Evolutionary conservation across 352 stramenopile species (phyloP).

Genomic region (Globisporangium emineosum): DNA sequence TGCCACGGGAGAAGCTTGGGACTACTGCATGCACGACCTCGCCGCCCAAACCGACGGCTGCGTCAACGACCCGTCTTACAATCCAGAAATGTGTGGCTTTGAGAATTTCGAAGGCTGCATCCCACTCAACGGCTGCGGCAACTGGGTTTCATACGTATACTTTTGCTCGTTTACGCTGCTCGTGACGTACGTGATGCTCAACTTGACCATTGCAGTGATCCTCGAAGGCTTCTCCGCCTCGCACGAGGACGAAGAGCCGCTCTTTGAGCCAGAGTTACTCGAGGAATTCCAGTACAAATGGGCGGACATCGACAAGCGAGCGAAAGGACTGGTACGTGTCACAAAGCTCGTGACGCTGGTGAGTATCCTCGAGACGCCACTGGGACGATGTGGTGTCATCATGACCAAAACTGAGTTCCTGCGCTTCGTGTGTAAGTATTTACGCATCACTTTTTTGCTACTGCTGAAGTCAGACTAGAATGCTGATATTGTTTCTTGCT

Average conservation of each 20-base stretch:
- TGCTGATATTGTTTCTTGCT: conserved; percentile 1
- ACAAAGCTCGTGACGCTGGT: conserved; percentile 75
- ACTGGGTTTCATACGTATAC: conserved; percentile 56
- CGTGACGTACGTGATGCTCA: conserved; percentile 93
- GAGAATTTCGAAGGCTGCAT: conserved; percentile 59
- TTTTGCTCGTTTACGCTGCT: conserved; percentile 89
- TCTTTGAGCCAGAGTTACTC: conserved; percentile 85
- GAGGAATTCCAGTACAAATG: conserved; percentile 89
- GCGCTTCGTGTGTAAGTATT: conserved; percentile 50
- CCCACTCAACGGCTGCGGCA: conserved; percentile 80
- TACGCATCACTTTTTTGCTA: not conserved
- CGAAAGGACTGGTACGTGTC: conserved; percentile 79
- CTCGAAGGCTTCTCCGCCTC: conserved; percentile 89
- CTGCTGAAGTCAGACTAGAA: not conserved
- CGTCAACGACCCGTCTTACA: conserved; percentile 58
- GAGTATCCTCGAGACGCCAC: conserved; percentile 65
- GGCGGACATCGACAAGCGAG: conserved; percentile 85
- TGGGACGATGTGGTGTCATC: conserved; percentile 54
- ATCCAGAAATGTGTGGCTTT: conserved; percentile 72
- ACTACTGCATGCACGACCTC: conserved; percentile 91
- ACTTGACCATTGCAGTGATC: conserved; percentile 93
- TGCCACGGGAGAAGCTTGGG: conserved; percentile 92
- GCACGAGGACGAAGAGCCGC: conserved; percentile 84
- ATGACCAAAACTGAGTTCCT: conserved; percentile 49
- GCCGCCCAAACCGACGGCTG: conserved; percentile 37